Percentiles rank a stretch among this genome's conserved stretches.
phyloP scores from a whole-genome alignment of 2,329 filamentous ascomycete species.

The Venturiaceae sp. region DNA sequence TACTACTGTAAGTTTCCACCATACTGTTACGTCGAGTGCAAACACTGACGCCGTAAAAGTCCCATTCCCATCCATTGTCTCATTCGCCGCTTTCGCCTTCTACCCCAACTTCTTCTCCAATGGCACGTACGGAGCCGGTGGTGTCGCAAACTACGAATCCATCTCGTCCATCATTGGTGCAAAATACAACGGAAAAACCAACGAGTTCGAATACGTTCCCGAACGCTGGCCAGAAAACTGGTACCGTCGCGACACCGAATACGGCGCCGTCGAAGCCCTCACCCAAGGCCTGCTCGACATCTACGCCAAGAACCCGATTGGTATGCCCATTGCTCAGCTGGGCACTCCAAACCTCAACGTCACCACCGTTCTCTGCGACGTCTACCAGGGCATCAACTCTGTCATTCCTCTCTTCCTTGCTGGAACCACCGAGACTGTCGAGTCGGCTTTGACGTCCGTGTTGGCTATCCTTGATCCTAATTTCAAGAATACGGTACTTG shows the following conservation, averaged over 20 bases:
- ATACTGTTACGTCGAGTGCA: too few relatives aligned
- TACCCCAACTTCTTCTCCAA: constrained; percentile 16
- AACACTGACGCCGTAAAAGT: too few relatives aligned
- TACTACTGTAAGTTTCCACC: constrained; percentile 23
- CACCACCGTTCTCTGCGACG: constrained; percentile 22
- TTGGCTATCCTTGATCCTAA: constrained; percentile 20
- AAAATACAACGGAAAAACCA: constrained; percentile 7
- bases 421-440: constrained; percentile 15
- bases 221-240: constrained; percentile 16
- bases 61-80: constrained; percentile 18
- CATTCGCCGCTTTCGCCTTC: constrained; percentile 17
- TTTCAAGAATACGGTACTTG: constrained; percentile 20
- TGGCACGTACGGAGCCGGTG: constrained; percentile 15
- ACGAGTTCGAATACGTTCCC: constrained; percentile 14
- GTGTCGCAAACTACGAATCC: constrained; percentile 15
- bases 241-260: constrained; percentile 15
- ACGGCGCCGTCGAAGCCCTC: constrained; percentile 14
- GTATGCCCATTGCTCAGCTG: constrained; percentile 18
- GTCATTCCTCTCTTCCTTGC: constrained; percentile 22
- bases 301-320: constrained; percentile 23
- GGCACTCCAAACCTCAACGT: constrained; percentile 22
- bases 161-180: constrained; percentile 17
- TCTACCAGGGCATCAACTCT: constrained; percentile 25
- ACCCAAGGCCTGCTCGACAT: constrained; percentile 22
- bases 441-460: constrained; percentile 19